Conservation (phyloP, 2,329 filamentous ascomycete genomes). For the Malbranchea zuffiana region DNA sequence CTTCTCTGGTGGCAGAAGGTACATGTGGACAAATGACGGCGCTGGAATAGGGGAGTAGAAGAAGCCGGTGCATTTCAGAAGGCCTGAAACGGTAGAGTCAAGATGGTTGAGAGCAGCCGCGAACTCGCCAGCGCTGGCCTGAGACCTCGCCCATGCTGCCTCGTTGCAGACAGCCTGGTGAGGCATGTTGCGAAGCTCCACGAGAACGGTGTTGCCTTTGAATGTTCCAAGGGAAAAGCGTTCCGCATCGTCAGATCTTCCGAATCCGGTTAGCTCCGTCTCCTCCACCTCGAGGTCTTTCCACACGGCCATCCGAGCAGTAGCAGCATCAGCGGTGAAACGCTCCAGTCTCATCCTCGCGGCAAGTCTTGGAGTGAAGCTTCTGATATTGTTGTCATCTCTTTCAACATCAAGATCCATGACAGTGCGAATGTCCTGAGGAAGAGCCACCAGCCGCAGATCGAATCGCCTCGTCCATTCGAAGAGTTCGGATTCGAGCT, state of each 20-base stretch:
- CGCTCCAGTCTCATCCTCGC: constrained; percentile 1
- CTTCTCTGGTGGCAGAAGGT: neutral
- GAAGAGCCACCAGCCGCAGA: neutral
- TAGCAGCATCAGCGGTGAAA: neutral
- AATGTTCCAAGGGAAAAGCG: neutral
- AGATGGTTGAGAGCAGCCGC: neutral
- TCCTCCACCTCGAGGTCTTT: neutral
- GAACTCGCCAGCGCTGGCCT: neutral
- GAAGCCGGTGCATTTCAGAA: constrained; percentile 1
- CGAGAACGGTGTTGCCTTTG: neutral
- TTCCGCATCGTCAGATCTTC: neutral
- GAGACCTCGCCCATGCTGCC: neutral
- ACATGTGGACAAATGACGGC: neutral
- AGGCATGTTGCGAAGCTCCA: neutral
- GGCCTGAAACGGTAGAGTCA: constrained; percentile 1
- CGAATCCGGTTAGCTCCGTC: constrained; percentile 1
- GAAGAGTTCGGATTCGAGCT: constrained; percentile 1
- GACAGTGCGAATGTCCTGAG: neutral
- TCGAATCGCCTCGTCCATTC: constrained; percentile 1
- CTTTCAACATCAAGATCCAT: constrained; percentile 1
- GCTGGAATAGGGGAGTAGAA: neutral
- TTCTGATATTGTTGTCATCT: constrained; percentile 1
- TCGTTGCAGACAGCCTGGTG: constrained; percentile 1
- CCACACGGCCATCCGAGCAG: neutral
- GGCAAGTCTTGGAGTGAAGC: constrained; percentile 1